A percentile compares a stretch with the other conserved stretches of the same genome.
These are phyloP conservation scores for Arabidopsis hybrid DNA, from an alignment of 441 rosid genomes.

Conservation along the genomic window DNA sequence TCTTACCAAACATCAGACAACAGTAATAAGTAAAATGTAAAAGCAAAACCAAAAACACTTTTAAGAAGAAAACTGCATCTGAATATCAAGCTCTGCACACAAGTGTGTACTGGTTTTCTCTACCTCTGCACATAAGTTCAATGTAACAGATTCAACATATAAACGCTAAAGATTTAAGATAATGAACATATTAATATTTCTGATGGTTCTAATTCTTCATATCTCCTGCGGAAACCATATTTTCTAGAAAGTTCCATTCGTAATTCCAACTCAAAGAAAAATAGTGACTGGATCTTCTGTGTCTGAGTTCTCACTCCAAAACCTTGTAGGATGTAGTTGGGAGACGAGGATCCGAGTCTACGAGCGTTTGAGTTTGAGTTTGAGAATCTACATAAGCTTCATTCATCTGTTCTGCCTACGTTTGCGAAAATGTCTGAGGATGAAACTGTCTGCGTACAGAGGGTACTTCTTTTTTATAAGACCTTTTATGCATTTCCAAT, in stretches of 20 bases:
- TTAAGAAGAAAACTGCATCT: background rate
- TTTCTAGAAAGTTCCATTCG: constrained; percentile 23
- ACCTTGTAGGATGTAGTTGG: constrained; percentile 28
- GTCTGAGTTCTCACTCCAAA: constrained; percentile 35
- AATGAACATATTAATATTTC: constrained; percentile 17
- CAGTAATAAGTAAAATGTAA: too few species aligned
- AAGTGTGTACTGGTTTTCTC: constrained; percentile 2
- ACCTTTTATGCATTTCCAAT: constrained; percentile 98
- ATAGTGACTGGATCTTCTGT: constrained; percentile 22
- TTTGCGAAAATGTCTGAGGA: constrained; percentile 81
- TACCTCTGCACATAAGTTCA: constrained; percentile 32
- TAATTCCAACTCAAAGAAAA: constrained; percentile 27
- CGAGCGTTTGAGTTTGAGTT: constrained; percentile 22
- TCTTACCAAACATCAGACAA: too few species aligned
- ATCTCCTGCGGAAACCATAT: constrained; percentile 25
- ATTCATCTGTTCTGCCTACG: constrained; percentile 55
- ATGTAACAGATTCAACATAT: constrained; percentile 11
- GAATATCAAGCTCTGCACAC: constrained; percentile 14
- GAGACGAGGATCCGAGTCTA: constrained; percentile 24
- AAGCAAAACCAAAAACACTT: background rate
- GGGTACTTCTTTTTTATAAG: constrained; percentile 91
- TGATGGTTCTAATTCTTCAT: constrained; percentile 22
- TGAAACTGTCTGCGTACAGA: constrained; percentile 85
- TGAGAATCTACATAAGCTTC: constrained; percentile 39
- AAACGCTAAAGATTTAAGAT: constrained; percentile 27